Base-by-base conservation (phyloP, 805 yeast species). In the Yamadazyma takamatsuzukensis region DNA sequence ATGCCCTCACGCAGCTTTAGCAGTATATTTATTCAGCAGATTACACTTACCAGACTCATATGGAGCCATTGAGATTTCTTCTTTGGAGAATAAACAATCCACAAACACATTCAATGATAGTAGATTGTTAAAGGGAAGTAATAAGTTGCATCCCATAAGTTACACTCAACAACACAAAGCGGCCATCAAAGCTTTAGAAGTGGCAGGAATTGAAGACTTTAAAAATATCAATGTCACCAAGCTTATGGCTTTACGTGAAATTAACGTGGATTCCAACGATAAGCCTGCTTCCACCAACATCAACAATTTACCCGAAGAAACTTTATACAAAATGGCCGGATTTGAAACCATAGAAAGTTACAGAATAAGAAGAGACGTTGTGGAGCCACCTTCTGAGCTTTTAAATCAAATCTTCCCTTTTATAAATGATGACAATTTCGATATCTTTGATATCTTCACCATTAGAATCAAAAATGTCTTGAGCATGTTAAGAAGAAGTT, bases 321-420 rank as follows among this genome's bases (percentile, higher is more conserved):
- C 36, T 12, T 18, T 53, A 7, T 37, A 43, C 17, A 37, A 40
- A 21, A 23, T 43, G 24, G 52, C 61, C 1, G 63, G 61, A 6
- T 56, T 56, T 33, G 35, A 38, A 6, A 18, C 25, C 14, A 29
- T 43, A 6, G 40, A 37, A n/a, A 37, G 43, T 2, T 55, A 55
- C 33, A 18, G 30, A 7, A 34, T 55, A 10, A 29, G 27, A 4
- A 35, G 64, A 15, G 47, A 44, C 18, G 13, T 26, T 2, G 23
- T 41, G 2, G 54, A 53, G 21, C 62, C 62, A 3, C 64, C 61
- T 5, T 26, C 21, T 4, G 53, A 46, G 19, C 32, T 57, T 12
- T 25, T 53, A n/a, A 19, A 39, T 6, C 48, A 46, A 31, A 47
- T 58, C n/a, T 58, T 58, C 35, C 61, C 63, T 4, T 56, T 58